These are phyloP conservation scores for Xylariomycetidae sp. DNA, from an alignment of 2,329 filamentous ascomycete species.

Conservation along the genomic window DNA sequence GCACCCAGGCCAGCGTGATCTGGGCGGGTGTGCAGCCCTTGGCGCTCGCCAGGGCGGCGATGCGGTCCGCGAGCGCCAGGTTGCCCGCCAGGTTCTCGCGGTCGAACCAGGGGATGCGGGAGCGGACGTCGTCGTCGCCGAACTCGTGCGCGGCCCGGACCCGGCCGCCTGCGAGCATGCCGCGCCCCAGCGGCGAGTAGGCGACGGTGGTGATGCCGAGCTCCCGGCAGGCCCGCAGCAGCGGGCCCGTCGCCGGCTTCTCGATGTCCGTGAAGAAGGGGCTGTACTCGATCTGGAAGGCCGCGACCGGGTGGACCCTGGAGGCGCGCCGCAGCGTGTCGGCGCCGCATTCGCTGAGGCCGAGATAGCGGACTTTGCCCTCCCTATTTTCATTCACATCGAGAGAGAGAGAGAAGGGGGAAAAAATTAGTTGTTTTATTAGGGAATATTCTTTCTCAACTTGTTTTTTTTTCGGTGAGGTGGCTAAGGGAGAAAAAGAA, in stretches of 20 bases:
- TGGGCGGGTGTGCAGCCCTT: conserved; percentile 43
- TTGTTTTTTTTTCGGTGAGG: too few species aligned
- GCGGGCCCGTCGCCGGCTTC: not conserved
- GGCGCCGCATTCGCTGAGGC: conserved; percentile 44
- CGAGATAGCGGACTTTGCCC: not conserved
- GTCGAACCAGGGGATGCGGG: conserved; percentile 41
- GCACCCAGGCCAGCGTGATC: conserved; percentile 53
- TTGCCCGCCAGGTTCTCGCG: conserved; percentile 30
- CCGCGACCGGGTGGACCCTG: not conserved
- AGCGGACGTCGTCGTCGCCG: not conserved
- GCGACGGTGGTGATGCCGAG: not conserved
- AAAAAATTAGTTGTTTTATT: too few species aligned
- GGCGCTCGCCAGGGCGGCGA: conserved; percentile 20
- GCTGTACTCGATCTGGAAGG: not conserved
- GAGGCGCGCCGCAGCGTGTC: conserved; percentile 49
- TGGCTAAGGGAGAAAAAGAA: too few species aligned
- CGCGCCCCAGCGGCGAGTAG: not conserved
- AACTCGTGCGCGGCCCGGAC: not conserved
- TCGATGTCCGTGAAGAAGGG: not conserved
- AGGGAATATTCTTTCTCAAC: too few species aligned
- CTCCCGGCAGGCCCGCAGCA: not conserved
- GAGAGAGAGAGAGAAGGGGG: too few species aligned
- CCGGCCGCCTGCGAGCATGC: not conserved
- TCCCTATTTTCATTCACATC: too few species aligned
- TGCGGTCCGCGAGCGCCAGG: conserved; percentile 22